Evolutionary conservation across 768 basidiomycete genomes (phyloP), one percentile per base, ranked within the genome.

Genomic region (Suillus alpinus): DNA sequence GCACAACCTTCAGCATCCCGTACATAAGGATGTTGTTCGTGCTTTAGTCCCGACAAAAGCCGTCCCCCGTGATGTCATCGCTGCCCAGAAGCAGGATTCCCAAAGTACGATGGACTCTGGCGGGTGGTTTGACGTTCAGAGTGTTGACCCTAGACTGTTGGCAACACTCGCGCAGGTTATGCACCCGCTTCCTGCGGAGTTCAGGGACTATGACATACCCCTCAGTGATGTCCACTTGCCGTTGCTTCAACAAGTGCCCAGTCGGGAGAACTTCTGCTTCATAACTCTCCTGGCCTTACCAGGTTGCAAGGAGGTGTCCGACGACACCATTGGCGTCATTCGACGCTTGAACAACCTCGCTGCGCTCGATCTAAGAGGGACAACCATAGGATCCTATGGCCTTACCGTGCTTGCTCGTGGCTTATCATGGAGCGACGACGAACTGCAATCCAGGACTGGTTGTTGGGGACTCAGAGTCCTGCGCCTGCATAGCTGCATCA

Each of bases 301-400:
- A 3, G 71, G 77, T 6, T 87, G 87, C 64, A 58, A 60, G 12
- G 76, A 82, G n/a, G 76, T 92, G 0, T 82, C 78, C 31, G 91
- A 92, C 69, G 72, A 80, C 29, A 82, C 80, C 51, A 77, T 90
- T 29, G 59, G 78, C 43, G 68, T 73, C 9, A 75, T 92, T 32
- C 80, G 78, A 32, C 64, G 71, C 10, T 78, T 92, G 6, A 83
- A 82, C 64, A 76, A 78, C 6, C 76, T 92, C 20, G 67, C 74
- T 44, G 91, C 86, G 0, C 75, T 92, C n/a, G 89, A 92, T 69
- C 80, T 82, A 23, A 86, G 85, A 52, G 74, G 70, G 10, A 87
- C 86, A 1, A 29, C 62, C 2, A 64, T 92, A 40, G 81, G 82
- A 3, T 66, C 81, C 3, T 78, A 81, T 63, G 87, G 84, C 13